phyloP scores from a whole-genome alignment of 441 rosid genomes.

The Mallotus japonicus region DNA sequence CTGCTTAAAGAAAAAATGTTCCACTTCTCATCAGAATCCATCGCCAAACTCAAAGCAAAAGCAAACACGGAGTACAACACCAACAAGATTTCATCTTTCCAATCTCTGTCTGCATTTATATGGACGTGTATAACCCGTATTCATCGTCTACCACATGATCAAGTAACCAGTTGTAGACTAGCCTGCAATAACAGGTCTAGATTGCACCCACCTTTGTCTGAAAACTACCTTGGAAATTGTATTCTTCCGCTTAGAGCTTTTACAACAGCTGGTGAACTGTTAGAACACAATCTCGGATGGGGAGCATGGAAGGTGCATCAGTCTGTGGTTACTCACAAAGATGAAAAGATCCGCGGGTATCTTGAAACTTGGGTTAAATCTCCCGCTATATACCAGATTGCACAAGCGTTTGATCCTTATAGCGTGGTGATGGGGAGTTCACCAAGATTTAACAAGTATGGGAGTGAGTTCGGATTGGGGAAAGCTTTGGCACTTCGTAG shows the following conservation, averaged over 20 bases:
- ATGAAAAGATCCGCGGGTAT: slow-evolving; percentile 32
- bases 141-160: slow-evolving; percentile 31
- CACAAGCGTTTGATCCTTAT: slow-evolving; percentile 38
- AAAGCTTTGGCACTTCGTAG: slow-evolving; percentile 68
- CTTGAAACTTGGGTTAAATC: slow-evolving; percentile 48
- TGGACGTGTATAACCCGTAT: slow-evolving; percentile 59
- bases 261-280: slow-evolving; percentile 48
- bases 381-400: slow-evolving; percentile 43
- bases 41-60: slow-evolving; percentile 46
- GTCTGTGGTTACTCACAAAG: slow-evolving; percentile 41
- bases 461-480: slow-evolving; percentile 69
- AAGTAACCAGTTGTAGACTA: slow-evolving; percentile 47
- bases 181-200: slow-evolving; percentile 53
- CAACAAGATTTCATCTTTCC: slow-evolving; percentile 57
- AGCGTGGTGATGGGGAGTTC: slow-evolving; percentile 76
- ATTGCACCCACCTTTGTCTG: slow-evolving; percentile 41
- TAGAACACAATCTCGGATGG: slow-evolving; percentile 54
- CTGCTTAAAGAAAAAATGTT: slow-evolving; percentile 54
- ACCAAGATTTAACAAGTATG: slow-evolving; percentile 70
- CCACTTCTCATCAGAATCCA: slow-evolving; percentile 51
- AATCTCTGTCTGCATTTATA: slow-evolving; percentile 57
- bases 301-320: slow-evolving; percentile 56
- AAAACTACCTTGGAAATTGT: slow-evolving; percentile 59
- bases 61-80: slow-evolving; percentile 45
- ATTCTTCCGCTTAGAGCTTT: slow-evolving; percentile 33